Percentiles rank a stretch among this genome's conserved stretches.
Conservation (phyloP, 163 green algal species). For the Scenedesmus sp. region DNA sequence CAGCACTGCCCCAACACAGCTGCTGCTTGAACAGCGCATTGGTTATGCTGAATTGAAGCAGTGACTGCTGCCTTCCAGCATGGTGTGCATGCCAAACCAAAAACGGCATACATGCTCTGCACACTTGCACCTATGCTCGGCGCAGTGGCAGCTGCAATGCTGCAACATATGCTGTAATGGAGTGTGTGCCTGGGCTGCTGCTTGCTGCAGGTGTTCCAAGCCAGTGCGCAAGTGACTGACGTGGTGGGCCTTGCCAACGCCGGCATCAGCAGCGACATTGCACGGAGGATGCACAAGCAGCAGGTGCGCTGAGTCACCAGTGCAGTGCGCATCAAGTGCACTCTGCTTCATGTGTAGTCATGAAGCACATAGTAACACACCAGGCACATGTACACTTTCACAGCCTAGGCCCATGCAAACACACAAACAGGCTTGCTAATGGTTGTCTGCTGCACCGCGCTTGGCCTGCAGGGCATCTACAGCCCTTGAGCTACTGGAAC, state of each 20-base stretch:
- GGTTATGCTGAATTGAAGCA: background rate
- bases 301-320: slow-evolving; percentile 11
- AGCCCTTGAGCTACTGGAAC: background rate
- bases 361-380: background rate
- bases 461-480: slow-evolving; percentile 27
- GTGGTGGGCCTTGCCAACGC: slow-evolving; percentile 66
- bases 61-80: background rate
- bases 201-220: slow-evolving; percentile 63
- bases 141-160: background rate
- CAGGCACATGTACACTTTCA: too few relatives aligned
- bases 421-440: background rate
- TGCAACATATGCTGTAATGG: background rate
- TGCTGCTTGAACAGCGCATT: background rate
- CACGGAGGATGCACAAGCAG: slow-evolving; percentile 67
- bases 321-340: background rate
- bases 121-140: background rate
- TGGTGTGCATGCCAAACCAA: background rate
- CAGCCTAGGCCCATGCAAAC: too few relatives aligned
- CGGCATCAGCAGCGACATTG: slow-evolving; percentile 67
- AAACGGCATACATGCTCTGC: background rate
- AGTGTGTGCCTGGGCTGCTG: background rate
- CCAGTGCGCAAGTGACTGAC: slow-evolving; percentile 58
- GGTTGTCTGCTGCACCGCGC: background rate
- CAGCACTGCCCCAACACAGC: background rate
- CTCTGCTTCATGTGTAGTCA: background rate